Evolutionary conservation across 805 yeast genomes (phyloP).

Genomic region (Candida maris): DNA sequence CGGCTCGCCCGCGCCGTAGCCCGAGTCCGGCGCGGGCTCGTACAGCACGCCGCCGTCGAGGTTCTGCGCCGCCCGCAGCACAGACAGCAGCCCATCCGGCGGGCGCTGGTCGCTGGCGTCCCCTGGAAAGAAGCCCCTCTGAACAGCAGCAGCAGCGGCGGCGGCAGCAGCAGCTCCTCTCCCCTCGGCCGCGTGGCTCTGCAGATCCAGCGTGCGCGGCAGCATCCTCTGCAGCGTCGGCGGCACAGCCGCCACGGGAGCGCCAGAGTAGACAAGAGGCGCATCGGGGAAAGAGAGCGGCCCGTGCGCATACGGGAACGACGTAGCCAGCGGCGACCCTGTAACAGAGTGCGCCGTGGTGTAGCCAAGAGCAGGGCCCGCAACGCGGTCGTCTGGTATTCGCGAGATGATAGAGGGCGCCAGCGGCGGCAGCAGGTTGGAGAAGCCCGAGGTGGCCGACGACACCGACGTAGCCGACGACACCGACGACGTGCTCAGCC

Average conservation of each 20-base stretch:
- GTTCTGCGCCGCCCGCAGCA: slow-evolving; percentile 25
- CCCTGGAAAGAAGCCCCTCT: too few species aligned
- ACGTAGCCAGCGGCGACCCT: too few species aligned
- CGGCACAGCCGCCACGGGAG: background rate
- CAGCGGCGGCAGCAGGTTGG: slow-evolving; percentile 16
- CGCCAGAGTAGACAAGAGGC: background rate
- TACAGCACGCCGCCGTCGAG: slow-evolving; percentile 8
- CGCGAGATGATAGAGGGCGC: slow-evolving; percentile 14
- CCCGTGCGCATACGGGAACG: background rate
- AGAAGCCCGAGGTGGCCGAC: slow-evolving; percentile 3
- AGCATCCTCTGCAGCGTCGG: too few species aligned
- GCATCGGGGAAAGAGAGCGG: background rate
- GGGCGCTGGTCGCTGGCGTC: too few species aligned
- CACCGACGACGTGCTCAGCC: background rate
- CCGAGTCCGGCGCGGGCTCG: slow-evolving; percentile 7
- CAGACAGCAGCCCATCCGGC: slow-evolving; percentile 23
- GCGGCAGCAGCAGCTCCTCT: slow-evolving; percentile 4
- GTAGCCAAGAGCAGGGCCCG: background rate
- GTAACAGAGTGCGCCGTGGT: background rate
- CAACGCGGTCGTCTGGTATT: slow-evolving; percentile 2
- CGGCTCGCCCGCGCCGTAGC: slow-evolving; percentile 5
- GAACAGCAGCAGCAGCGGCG: background rate
- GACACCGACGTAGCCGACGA: background rate
- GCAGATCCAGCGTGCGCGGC: background rate
- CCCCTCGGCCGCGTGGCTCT: slow-evolving; percentile 1